Percentiles rank a stretch among this genome's conserved stretches.
These are phyloP conservation scores for Viridothelium virens DNA, from an alignment of 495 filamentous ascomycete species.

Conservation along the genomic window DNA sequence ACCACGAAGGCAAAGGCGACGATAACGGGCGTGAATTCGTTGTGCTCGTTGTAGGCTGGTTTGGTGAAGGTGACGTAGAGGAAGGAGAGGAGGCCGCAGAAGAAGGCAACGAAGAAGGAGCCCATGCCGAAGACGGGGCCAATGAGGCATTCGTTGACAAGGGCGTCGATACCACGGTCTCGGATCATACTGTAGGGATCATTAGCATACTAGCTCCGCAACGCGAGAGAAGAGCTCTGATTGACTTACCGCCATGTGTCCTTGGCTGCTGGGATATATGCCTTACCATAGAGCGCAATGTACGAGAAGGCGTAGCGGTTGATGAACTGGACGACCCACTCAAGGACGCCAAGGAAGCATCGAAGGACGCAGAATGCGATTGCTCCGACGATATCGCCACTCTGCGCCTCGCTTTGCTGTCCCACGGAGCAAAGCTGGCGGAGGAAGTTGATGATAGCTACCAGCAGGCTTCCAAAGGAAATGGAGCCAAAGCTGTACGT, in stretches of 20 bases:
- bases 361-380: constrained; percentile 64
- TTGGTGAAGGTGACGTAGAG: constrained; percentile 73
- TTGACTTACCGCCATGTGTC: constrained; percentile 62
- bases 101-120: constrained; percentile 71
- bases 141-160: constrained; percentile 85
- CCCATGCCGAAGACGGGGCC: constrained; percentile 87
- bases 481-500: constrained; percentile 92
- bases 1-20: constrained; percentile 79
- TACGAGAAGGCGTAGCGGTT: constrained; percentile 86
- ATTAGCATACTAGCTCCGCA: constrained; percentile 9
- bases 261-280: constrained; percentile 77
- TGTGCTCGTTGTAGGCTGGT: constrained; percentile 65
- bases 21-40: constrained; percentile 65
- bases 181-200: constrained; percentile 58
- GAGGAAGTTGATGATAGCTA: constrained; percentile 80
- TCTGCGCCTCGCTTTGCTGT: constrained; percentile 51
- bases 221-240: neutral
- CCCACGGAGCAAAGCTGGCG: constrained; percentile 69
- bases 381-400: constrained; percentile 61
- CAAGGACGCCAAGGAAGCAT: constrained; percentile 67
- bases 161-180: constrained; percentile 79
- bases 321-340: constrained; percentile 76
- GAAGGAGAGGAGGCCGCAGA: constrained; percentile 73
- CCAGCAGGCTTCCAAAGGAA: constrained; percentile 71
- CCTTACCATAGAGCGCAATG: constrained; percentile 84